A percentile compares a stretch with the other conserved stretches of the same genome.
Evolutionary conservation across 2,329 filamentous ascomycete species (phyloP).

Genomic region (Pyrenochaeta sp.): DNA sequence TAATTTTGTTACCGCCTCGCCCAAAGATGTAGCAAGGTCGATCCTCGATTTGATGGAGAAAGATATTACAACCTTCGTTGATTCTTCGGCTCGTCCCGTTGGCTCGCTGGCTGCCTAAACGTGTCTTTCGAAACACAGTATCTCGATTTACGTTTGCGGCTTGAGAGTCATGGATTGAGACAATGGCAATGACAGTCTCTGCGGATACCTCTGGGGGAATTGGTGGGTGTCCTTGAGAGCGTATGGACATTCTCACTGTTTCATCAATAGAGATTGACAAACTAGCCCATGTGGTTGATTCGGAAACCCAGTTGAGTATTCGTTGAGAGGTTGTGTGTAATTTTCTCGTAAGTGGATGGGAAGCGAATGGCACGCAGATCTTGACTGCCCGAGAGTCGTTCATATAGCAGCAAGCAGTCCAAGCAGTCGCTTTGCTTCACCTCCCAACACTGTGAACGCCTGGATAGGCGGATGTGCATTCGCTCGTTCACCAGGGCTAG

Average conservation of each 20-base stretch:
- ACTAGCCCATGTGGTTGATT: not conserved
- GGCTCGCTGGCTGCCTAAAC: not conserved
- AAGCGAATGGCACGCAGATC: not conserved
- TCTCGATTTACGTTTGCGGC: constrained; percentile 11
- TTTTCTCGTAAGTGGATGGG: not conserved
- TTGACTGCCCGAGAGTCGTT: not conserved
- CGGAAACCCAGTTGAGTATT: not conserved
- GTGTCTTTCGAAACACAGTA: constrained; percentile 7
- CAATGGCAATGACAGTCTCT: constrained; percentile 18
- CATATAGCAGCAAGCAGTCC: not conserved
- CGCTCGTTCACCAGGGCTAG: not conserved
- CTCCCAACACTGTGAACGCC: not conserved
- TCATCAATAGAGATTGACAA: not conserved
- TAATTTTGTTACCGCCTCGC: not conserved
- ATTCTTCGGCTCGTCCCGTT: not conserved
- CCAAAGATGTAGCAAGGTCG: constrained; percentile 18
- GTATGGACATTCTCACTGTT: not conserved
- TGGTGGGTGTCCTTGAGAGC: constrained; percentile 10
- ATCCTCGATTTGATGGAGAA: constrained; percentile 6
- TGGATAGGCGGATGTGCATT: not conserved
- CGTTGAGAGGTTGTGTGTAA: not conserved
- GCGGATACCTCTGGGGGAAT: constrained; percentile 8
- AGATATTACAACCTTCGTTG: constrained; percentile 16
- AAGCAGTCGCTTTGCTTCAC: not conserved
- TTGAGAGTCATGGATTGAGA: constrained; percentile 16